Evolutionary conservation across 176 grass and related monocot species (phyloP), one percentile per base, ranked within the genome.

Genomic region (maize (Zea mays)): DNA sequence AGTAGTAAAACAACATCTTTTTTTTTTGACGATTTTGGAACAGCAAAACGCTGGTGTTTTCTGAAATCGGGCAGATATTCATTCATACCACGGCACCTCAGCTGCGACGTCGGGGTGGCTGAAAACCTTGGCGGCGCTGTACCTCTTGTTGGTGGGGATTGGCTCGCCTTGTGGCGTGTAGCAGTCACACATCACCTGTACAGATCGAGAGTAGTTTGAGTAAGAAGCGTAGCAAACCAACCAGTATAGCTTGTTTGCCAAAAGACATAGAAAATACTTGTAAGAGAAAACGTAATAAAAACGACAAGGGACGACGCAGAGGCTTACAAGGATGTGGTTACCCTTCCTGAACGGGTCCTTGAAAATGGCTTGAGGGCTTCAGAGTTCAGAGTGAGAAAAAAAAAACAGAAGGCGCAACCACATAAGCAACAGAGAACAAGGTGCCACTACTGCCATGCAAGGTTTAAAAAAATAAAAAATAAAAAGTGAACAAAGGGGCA

Each of bases 311-410:
- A 63, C 16, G 7, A 71, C 12, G 33, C 21, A 56, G 52, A 41
- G 19, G 3, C 91, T 91, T 83, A 97, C 94, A 81, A 97, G 91
- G 78, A 97, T 90, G 79, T 97, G 91, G 86, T 97, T 82, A 14
- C 94, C 94, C 91, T 64, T 90, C 81, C 94, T 97, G 81, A 97
- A 97, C 4, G 94, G 94, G 51, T 97, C 94, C 94, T 88, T 93
- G 91, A 93, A 97, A 73, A 97, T 90, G 16, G 94, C 91, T 70
- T 97, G 94, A 68, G 94, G 94, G 79, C 94, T 97, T 79, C 76
- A 86, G 40, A 51, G 62, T 45, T 27, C 27, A 27, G 40, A 51
- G 62, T 45, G 35, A 80, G 36, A 34, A 3, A 51, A 66, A 46
- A 80, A 41, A 34, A 3, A 51, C 0, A 66, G 40, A 14, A 58